Percentiles rank a stretch among this genome's conserved stretches.
These are phyloP conservation scores for Astrephomene gubernaculifera DNA, from an alignment of 139 green algal species.

Conservation along the genomic window DNA sequence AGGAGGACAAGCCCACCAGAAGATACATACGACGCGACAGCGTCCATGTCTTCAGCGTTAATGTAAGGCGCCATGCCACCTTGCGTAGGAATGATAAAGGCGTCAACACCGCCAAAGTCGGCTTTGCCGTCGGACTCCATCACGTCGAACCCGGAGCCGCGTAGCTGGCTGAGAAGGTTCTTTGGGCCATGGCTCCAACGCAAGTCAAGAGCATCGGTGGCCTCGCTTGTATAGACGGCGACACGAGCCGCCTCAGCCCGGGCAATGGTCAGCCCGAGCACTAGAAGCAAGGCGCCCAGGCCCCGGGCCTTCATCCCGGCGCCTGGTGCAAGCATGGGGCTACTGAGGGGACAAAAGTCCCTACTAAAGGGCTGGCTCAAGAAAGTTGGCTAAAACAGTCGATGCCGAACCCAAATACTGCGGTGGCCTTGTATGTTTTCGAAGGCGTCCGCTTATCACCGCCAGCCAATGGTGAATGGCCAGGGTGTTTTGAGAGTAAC, in stretches of 20 bases:
- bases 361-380: too few relatives aligned
- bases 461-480: too few relatives aligned
- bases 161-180: slow-evolving; percentile 23
- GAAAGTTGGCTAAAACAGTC: too few relatives aligned
- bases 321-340: slow-evolving; percentile 3
- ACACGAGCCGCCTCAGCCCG: slow-evolving; percentile 12
- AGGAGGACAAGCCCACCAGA: slow-evolving; percentile 11
- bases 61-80: slow-evolving; percentile 2
- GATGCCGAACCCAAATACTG: too few relatives aligned
- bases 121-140: slow-evolving; percentile 22
- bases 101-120: slow-evolving; percentile 26
- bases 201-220: slow-evolving; percentile 20
- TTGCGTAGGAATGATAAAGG: slow-evolving; percentile 31
- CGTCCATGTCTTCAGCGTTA: slow-evolving; percentile 14
- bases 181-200: slow-evolving; percentile 13
- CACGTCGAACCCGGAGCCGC: slow-evolving; percentile 11
- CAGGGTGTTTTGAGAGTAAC: too few relatives aligned
- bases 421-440: too few relatives aligned
- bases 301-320: not conserved
- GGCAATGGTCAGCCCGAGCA: not conserved
- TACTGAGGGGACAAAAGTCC: too few relatives aligned
- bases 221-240: slow-evolving; percentile 12
- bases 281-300: slow-evolving; percentile 23
- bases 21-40: not conserved
- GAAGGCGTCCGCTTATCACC: too few relatives aligned